These are phyloP conservation scores for Peronospora destructor DNA, from an alignment of 352 stramenopile genomes.

Conservation along the genomic window DNA sequence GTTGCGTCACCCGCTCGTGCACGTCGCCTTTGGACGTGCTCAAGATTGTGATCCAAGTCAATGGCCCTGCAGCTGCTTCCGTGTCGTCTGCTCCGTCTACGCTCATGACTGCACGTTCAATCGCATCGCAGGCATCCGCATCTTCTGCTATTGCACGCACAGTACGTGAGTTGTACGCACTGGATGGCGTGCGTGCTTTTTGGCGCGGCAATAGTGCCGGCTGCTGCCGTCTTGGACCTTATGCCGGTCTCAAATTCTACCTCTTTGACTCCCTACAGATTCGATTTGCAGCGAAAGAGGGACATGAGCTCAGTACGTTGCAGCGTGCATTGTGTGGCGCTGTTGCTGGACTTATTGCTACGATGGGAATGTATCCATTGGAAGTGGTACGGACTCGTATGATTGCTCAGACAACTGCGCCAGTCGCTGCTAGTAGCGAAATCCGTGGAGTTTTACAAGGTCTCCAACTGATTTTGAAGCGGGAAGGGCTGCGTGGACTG, in stretches of 20 bases:
- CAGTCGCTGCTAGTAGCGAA: slow-evolving; percentile 27
- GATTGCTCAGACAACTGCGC: slow-evolving; percentile 47
- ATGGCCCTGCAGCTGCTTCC: slow-evolving; percentile 25
- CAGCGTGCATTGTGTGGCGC: slow-evolving; percentile 56
- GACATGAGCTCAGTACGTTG: slow-evolving; percentile 34
- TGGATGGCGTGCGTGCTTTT: slow-evolving; percentile 66
- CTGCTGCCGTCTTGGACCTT: slow-evolving; percentile 69
- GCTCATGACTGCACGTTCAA: slow-evolving; percentile 21
- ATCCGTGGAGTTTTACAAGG: slow-evolving; percentile 59
- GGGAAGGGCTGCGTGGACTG: slow-evolving; percentile 60
- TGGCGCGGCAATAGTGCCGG: slow-evolving; percentile 73
- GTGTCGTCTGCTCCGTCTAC: slow-evolving; percentile 16
- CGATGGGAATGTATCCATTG: slow-evolving; percentile 69
- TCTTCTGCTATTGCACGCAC: slow-evolving; percentile 41
- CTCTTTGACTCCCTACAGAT: slow-evolving; percentile 64
- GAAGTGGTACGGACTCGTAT: slow-evolving; percentile 79
- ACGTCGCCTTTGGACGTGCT: slow-evolving; percentile 78
- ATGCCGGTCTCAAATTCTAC: slow-evolving; percentile 79
- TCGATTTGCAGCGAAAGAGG: slow-evolving; percentile 25
- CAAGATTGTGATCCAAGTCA: slow-evolving; percentile 82
- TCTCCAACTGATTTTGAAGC: slow-evolving; percentile 46
- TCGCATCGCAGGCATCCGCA: slow-evolving; percentile 23
- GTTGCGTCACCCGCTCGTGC: slow-evolving; percentile 74
- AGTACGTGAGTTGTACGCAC: slow-evolving; percentile 49
- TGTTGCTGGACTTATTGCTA: slow-evolving; percentile 56